Evolutionary conservation across 2,329 filamentous ascomycete genomes (phyloP), one percentile per base, ranked within the genome.

Genomic region (Fusarium phyllophilum): DNA sequence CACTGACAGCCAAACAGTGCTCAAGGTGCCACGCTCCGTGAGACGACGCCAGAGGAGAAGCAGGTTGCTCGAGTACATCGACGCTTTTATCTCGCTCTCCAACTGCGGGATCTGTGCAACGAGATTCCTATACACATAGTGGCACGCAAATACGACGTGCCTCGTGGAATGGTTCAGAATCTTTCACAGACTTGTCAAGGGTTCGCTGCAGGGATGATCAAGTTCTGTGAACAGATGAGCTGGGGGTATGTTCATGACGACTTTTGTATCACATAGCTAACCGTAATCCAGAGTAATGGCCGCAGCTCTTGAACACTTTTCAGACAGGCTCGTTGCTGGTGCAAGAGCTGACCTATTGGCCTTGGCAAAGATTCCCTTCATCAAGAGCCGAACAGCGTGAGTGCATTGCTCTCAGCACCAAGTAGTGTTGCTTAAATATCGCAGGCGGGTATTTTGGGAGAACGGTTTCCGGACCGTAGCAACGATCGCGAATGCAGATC

Each of bases 31-130:
- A 84, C 83, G 4, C 84, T 94, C 66, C 92, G 89, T 77, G 91
- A 93, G 78, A 86, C 83, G 7, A 93, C 88, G 0, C 79, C 86
- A 5, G 86, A 89, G 52, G 91, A 94, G 76, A 86, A 88, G 61
- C 89, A 90, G 41, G 83, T 84, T 26, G 88, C 89, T 6, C 86
- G 91, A 17, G 87, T 94, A 45, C 93, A 95, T 79, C 88, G 89
- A 29, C 88, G 93, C 20, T 94, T 93, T 75, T 95, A 94, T 79
- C 85, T 93, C 22, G 92, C 93, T 11, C 87, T 95, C 46, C 93
- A 94, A 78, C 87, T 95, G n/a, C 90, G 92, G 39, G 93, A 95
- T 78, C 83, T 95, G 41, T 94, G 92, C 81, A 94, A 94, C 79
- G 93, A 95, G 79, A 84, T 92, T 66, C 92, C 93, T 0, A 86